Evolutionary conservation across 2,329 filamentous ascomycete genomes (phyloP).

Genomic region (Tolypocladium endophyticum): DNA sequence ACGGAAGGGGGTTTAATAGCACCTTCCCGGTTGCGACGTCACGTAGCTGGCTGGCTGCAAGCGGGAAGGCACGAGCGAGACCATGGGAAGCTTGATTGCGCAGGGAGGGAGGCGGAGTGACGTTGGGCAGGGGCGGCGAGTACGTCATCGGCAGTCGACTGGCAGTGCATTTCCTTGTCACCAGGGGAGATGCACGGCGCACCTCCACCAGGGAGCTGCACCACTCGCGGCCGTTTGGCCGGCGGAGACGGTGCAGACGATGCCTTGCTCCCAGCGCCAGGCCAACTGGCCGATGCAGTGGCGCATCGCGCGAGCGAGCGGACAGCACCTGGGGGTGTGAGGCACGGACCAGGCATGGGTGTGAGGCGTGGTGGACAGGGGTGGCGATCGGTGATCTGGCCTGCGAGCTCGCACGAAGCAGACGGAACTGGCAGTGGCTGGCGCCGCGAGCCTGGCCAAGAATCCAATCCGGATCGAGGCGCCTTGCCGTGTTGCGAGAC

Average conservation of each 20-base stretch:
- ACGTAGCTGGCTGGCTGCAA: background rate
- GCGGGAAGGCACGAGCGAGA: slow-evolving; percentile 2
- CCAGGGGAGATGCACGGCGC: background rate
- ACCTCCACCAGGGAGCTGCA: background rate
- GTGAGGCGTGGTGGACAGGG: background rate
- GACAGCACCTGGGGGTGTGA: background rate
- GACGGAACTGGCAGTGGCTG: background rate
- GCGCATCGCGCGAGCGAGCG: background rate
- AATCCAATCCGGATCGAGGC: background rate
- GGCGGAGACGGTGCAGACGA: background rate
- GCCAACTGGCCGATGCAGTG: background rate
- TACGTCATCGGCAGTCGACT: slow-evolving; percentile 19
- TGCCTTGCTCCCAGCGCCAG: background rate
- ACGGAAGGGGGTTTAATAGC: background rate
- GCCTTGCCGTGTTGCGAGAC: background rate
- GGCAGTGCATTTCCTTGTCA: background rate
- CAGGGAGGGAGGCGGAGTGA: slow-evolving; percentile 14
- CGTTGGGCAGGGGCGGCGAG: slow-evolving; percentile 20
- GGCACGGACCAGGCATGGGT: background rate
- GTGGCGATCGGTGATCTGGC: background rate
- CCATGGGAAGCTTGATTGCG: slow-evolving; percentile 9
- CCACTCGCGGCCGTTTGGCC: background rate
- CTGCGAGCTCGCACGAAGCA: background rate
- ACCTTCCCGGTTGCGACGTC: background rate
- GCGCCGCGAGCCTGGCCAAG: background rate